phyloP scores from a whole-genome alignment of 495 filamentous ascomycete species.

The Trichoderma gamsii region DNA sequence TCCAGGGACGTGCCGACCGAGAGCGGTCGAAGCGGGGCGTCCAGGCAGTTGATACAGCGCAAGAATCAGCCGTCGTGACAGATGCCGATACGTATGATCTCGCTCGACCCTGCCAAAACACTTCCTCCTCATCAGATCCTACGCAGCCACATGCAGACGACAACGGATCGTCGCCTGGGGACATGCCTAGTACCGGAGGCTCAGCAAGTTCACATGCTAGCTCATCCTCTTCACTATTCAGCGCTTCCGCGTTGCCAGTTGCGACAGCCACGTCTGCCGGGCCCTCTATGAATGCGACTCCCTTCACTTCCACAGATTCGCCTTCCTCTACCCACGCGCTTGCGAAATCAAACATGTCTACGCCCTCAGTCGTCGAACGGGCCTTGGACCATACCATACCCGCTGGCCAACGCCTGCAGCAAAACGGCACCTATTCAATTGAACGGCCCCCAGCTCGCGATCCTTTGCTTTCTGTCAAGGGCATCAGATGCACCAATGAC shows the following conservation, averaged over 20 bases:
- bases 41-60: conserved; percentile 20
- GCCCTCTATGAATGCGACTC: conserved; percentile 46
- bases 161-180: conserved; percentile 51
- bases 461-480: conserved; percentile 55
- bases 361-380: conserved; percentile 16
- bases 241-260: conserved; percentile 26
- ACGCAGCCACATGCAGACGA: conserved; percentile 46
- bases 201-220: conserved; percentile 62
- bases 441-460: conserved; percentile 56
- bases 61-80: conserved; percentile 2
- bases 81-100: conserved; percentile 5
- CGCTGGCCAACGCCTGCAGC: conserved; percentile 25
- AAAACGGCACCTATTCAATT: conserved; percentile 34
- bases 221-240: conserved; percentile 60
- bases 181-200: conserved; percentile 57
- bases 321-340: conserved; percentile 53
- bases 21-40: conserved; percentile 36
- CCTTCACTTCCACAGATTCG: conserved; percentile 69
- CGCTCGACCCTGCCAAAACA: conserved; percentile 23
- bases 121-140: conserved; percentile 31
- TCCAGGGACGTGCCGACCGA: conserved; percentile 51
- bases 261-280: conserved; percentile 5
- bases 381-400: conserved; percentile 14
- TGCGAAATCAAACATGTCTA: conserved; percentile 32
- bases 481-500: conserved; percentile 67